A percentile compares a stretch with the other conserved stretches of the same genome.
Conservation (phyloP, 768 basidiomycete genomes). For the Macrolepiota dolichaula region DNA sequence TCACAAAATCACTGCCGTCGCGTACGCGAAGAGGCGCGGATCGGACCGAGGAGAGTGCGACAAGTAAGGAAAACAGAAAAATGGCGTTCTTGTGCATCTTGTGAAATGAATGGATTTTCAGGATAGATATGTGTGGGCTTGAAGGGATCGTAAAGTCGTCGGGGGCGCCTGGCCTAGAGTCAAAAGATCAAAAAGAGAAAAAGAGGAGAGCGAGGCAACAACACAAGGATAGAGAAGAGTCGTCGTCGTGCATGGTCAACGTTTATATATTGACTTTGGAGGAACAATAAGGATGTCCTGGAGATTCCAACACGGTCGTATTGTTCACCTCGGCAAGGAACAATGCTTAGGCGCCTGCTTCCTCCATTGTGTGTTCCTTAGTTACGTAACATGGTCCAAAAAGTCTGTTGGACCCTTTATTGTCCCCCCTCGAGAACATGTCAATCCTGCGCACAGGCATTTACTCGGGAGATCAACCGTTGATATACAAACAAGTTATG, state of each 20-base stretch:
- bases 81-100: constrained; percentile 19
- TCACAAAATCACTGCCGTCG: constrained; percentile 22
- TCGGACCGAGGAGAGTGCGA: too few relatives aligned
- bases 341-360: not conserved
- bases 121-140: constrained; percentile 2
- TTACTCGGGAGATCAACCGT: too few relatives aligned
- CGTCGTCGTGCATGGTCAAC: not conserved
- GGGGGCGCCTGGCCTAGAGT: constrained; percentile 24
- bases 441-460: too few relatives aligned
- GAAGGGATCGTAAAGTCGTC: constrained; percentile 17
- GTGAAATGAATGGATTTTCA: not conserved
- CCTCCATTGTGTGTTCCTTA: too few relatives aligned
- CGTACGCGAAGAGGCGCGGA: constrained; percentile 30
- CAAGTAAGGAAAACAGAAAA: constrained; percentile 16
- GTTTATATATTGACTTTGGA: not conserved
- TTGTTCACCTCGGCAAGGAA: not conserved
- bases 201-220: constrained; percentile 10
- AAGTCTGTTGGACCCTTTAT: too few relatives aligned
- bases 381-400: too few relatives aligned
- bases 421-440: too few relatives aligned
- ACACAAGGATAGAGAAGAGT: not conserved
- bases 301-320: not conserved
- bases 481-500: too few relatives aligned
- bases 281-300: constrained; percentile 3
- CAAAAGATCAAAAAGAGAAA: constrained; percentile 8